These are phyloP conservation scores for Aspergillus sp. DNA, from an alignment of 2,329 filamentous ascomycete genomes.

Conservation along the genomic window DNA sequence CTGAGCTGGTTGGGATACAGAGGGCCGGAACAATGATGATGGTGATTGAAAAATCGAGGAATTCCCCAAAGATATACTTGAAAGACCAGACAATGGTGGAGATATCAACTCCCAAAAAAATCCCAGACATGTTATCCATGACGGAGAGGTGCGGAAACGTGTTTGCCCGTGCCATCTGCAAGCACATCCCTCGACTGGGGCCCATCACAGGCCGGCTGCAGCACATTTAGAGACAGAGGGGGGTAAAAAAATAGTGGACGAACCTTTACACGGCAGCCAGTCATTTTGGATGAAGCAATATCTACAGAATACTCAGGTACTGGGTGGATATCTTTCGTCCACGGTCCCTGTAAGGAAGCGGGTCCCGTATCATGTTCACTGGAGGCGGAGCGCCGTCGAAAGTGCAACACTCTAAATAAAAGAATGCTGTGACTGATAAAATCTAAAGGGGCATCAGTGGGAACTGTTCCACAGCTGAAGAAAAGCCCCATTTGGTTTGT, in stretches of 20 bases:
- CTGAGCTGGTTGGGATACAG: neutral
- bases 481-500: conserved; percentile 13
- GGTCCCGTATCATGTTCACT: conserved; percentile 6
- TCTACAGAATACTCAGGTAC: conserved; percentile 2
- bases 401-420: conserved; percentile 4
- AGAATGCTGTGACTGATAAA: conserved; percentile 12
- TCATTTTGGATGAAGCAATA: conserved; percentile 5
- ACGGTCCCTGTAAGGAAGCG: conserved; percentile 1
- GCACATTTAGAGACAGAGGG: neutral
- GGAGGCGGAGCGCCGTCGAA: neutral
- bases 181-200: conserved; percentile 11
- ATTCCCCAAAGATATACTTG: conserved; percentile 5
- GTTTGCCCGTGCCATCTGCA: conserved; percentile 9
- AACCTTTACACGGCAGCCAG: neutral
- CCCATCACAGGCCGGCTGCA: conserved; percentile 19
- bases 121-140: conserved; percentile 11
- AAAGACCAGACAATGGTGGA: neutral
- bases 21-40: neutral
- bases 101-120: neutral
- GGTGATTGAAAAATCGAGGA: neutral
- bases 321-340: conserved; percentile 6
- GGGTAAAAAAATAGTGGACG: neutral
- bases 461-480: conserved; percentile 14
- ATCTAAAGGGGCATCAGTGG: conserved; percentile 14
- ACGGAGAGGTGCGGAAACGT: conserved; percentile 11